Base-by-base conservation (phyloP, 1,284 basidiomycete species). In the Mycosarcoma maydis region DNA sequence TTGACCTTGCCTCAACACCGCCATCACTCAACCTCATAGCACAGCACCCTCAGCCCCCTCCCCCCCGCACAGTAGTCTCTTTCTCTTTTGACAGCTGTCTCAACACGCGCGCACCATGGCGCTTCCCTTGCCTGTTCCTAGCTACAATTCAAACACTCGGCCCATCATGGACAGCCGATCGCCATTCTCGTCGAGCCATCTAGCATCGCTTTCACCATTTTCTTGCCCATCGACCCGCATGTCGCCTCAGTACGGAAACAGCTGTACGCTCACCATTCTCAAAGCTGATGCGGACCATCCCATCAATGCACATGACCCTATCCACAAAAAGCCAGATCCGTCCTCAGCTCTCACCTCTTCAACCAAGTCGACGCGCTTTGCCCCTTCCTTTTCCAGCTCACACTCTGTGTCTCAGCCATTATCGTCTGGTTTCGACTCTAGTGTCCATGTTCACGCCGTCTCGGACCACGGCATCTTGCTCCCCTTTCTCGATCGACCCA, bases 231-330 rank as follows among this genome's bases (percentile, higher is more conserved):
- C 54, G 13, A 34, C 33, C 48, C 19, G 29, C 48, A 45, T 60
- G 53, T 33, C 55, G n/a, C 45, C 43, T 5, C 49, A 37, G 17
- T 51, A 45, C 38, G 46, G 51, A 19, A 42, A 52, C 32, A 58
- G 60, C 53, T 70, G 67, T 43, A 50, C 67, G 22, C 57, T 70
- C 34, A 70, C 67, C 22, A 70, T 70, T 26, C 61, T 70, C 60
- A 70, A 57, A 17, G 61, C 53, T 3, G 41, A 60, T 22, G 45
- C 61, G 1, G 46, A 53, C 10, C 56, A 65, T n/a, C 61, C 61
- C 8, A 54, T 70, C 49, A 60, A 39, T 37, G 52, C 60, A 2
- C 50, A 65, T 43, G 43, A 44, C 0, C 67, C 67, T 34, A 70
- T 70, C 40, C 50, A 56, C 22, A 24, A 55, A 11, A 60, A 57